phyloP scores from a whole-genome alignment of 1,284 basidiomycete genomes.

The Ceratobasidium sp. region DNA sequence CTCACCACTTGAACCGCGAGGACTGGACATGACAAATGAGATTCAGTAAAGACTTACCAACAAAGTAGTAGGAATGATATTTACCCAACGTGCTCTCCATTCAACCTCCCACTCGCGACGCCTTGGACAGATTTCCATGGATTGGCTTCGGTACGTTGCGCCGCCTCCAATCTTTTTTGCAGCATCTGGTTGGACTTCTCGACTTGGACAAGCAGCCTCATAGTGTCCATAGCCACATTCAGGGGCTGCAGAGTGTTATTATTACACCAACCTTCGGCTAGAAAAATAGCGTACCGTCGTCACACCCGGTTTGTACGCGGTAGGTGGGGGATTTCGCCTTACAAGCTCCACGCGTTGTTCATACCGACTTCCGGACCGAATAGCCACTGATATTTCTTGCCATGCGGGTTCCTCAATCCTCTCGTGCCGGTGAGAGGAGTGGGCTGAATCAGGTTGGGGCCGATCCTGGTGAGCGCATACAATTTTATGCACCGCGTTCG shows the following conservation, averaged over 20 bases:
- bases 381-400: neutral
- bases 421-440: neutral
- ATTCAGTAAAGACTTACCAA: no score
- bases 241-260: neutral
- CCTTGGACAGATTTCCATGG: neutral
- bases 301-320: no score
- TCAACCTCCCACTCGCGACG: neutral
- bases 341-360: constrained; percentile 2
- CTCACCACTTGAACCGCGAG: no score
- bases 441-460: no score
- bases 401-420: neutral
- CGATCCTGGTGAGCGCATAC: no score
- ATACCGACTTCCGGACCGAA: no score
- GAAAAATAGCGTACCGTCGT: neutral
- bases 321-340: neutral
- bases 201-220: neutral
- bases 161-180: neutral
- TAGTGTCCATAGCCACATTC: neutral
- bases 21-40: no score
- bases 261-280: no score
- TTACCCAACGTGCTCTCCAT: neutral
- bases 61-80: no score
- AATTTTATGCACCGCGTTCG: neutral
- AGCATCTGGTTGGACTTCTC: neutral
- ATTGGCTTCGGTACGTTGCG: neutral